phyloP scores from a whole-genome alignment of 2,329 filamentous ascomycete genomes.

The Simplicillium aogashimaense region DNA sequence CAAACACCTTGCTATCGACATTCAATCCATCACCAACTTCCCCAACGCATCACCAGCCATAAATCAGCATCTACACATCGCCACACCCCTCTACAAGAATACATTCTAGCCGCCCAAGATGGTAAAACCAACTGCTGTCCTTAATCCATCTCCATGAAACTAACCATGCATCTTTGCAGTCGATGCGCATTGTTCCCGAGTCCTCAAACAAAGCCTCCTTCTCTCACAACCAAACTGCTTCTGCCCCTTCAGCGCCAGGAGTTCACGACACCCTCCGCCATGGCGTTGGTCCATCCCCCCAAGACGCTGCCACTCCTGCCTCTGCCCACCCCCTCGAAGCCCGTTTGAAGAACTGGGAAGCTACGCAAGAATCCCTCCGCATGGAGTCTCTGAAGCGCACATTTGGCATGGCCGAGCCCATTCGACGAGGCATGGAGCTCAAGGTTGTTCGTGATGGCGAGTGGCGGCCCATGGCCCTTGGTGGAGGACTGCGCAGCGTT shows the following conservation, averaged over 20 bases:
- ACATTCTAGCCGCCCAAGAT: constrained; percentile 3
- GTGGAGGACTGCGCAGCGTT: constrained; percentile 50
- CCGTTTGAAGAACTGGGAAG: constrained; percentile 81
- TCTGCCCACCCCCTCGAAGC: constrained; percentile 79
- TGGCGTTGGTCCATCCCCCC: constrained; percentile 48
- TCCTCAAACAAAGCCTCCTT: constrained; percentile 55
- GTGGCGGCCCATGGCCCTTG: constrained; percentile 67
- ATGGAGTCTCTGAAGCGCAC: constrained; percentile 81
- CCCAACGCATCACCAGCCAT: too few species aligned
- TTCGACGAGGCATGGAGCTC: constrained; percentile 89
- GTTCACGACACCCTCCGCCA: constrained; percentile 88
- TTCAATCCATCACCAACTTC: constrained; percentile 1
- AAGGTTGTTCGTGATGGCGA: constrained; percentile 73
- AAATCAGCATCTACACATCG: too few species aligned
- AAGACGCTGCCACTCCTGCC: constrained; percentile 33
- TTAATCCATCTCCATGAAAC: neutral
- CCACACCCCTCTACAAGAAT: neutral
- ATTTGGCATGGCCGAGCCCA: constrained; percentile 87
- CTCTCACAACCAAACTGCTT: constrained; percentile 52
- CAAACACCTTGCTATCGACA: too few species aligned
- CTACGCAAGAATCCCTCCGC: constrained; percentile 77
- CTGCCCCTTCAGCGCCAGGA: constrained; percentile 83
- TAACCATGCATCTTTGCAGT: constrained; percentile 35
- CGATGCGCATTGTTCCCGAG: constrained; percentile 80
- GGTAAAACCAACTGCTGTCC: neutral